These are phyloP conservation scores for Paratinospora sagittata DNA, from an alignment of 164 flowering plant genomes.

Conservation along the genomic window DNA sequence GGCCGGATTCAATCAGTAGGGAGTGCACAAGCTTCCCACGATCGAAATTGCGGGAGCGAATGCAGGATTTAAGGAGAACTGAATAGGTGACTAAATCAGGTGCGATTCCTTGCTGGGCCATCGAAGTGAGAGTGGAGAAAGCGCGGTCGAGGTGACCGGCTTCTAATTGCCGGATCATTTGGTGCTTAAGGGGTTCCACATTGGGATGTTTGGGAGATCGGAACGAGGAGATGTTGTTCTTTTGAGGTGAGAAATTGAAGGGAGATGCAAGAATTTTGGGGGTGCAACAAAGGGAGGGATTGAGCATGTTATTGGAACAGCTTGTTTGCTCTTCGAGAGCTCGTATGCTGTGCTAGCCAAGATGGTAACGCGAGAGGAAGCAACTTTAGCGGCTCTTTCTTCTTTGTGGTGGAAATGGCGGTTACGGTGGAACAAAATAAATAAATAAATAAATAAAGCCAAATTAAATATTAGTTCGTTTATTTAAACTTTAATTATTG, in stretches of 20 bases:
- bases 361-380: too few species aligned
- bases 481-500: too few species aligned
- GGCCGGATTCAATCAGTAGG: conserved; percentile 32
- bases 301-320: conserved; percentile 18
- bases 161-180: conserved; percentile 39
- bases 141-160: conserved; percentile 43
- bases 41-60: conserved; percentile 41
- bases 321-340: background rate
- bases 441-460: too few species aligned
- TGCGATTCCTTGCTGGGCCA: conserved; percentile 31
- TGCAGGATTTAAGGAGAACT: conserved; percentile 69
- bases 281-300: conserved; percentile 15
- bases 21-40: conserved; percentile 56
- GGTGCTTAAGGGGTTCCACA: conserved; percentile 33
- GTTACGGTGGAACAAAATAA: too few species aligned
- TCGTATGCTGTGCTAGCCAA: too few species aligned
- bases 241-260: conserved; percentile 20
- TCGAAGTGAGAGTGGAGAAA: conserved; percentile 48
- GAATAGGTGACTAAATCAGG: conserved; percentile 55
- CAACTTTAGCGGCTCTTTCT: too few species aligned
- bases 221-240: conserved; percentile 7
- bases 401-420: too few species aligned
- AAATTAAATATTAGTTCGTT: too few species aligned
- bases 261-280: conserved; percentile 17
- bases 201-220: conserved; percentile 19